These are phyloP conservation scores for Quercus tomentella DNA, from an alignment of 331 rosid genomes.

Conservation along the genomic window DNA sequence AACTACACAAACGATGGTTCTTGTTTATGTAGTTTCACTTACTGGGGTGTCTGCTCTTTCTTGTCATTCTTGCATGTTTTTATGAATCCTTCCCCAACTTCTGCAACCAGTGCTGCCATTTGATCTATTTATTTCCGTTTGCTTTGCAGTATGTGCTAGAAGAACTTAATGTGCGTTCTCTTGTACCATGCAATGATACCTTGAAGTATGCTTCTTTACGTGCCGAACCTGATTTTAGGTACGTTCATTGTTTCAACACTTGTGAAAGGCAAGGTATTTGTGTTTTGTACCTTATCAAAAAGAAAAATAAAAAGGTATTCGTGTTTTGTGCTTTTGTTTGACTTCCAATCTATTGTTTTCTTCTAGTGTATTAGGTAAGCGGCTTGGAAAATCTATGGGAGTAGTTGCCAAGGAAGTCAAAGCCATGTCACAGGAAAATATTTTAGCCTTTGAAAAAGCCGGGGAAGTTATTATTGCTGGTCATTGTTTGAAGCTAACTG, in stretches of 20 bases:
- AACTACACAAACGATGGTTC: not conserved
- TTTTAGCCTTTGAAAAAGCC: conserved; percentile 77
- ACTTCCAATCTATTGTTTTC: conserved; percentile 1
- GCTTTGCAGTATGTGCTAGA: conserved; percentile 73
- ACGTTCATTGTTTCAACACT: conserved; percentile 19
- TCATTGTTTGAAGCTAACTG: conserved; percentile 74
- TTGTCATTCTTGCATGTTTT: not conserved
- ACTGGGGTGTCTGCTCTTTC: not conserved
- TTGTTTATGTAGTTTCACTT: not conserved
- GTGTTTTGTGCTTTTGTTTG: conserved; percentile 3
- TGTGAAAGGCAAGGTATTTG: not conserved
- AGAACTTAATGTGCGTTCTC: conserved; percentile 85
- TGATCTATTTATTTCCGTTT: conserved; percentile 23
- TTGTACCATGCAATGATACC: conserved; percentile 80
- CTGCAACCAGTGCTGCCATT: not conserved
- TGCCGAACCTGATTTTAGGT: conserved; percentile 97
- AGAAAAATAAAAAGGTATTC: not conserved
- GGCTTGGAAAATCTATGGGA: conserved; percentile 89
- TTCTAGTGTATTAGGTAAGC: conserved; percentile 73
- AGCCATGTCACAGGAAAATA: conserved; percentile 82
- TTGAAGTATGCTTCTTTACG: conserved; percentile 80
- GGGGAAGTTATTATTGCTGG: conserved; percentile 72
- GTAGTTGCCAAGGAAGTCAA: conserved; percentile 75
- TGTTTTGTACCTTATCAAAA: not conserved
- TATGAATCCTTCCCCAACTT: not conserved